Evolutionary conservation across 495 filamentous ascomycete genomes (phyloP).

Genomic region (Glarea lozoyensis): DNA sequence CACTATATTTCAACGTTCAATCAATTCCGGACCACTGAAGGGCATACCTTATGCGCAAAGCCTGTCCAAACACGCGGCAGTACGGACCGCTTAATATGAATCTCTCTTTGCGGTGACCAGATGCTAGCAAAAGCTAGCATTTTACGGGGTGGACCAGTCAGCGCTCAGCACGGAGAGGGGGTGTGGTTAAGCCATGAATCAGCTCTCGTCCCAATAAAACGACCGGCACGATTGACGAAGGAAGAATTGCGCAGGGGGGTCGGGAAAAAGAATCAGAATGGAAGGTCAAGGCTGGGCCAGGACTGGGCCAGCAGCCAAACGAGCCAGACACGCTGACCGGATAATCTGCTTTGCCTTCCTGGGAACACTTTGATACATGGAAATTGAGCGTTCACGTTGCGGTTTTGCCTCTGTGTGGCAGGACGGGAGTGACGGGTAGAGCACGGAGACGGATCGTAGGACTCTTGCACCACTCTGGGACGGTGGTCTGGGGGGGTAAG

Average conservation of each 20-base stretch:
- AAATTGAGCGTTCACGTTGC: too few species aligned
- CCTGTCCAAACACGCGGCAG: constrained; percentile 1
- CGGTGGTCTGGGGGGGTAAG: neutral
- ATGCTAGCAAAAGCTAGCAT: neutral
- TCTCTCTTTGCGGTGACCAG: constrained; percentile 2
- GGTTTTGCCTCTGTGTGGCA: too few species aligned
- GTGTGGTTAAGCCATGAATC: constrained; percentile 2
- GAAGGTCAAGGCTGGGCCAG: neutral
- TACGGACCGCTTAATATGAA: constrained; percentile 5
- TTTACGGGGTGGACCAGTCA: neutral
- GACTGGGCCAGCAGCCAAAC: too few species aligned
- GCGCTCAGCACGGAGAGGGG: neutral
- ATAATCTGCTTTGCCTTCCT: too few species aligned
- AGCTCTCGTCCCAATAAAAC: constrained; percentile 1
- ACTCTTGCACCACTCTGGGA: too few species aligned
- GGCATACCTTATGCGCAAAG: constrained; percentile 3
- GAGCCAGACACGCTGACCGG: too few species aligned
- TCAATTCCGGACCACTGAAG: neutral
- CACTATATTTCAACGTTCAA: neutral
- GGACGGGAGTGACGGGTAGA: too few species aligned
- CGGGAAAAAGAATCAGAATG: constrained; percentile 1
- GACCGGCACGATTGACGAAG: too few species aligned
- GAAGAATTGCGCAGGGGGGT: too few species aligned
- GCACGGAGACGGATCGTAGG: too few species aligned
- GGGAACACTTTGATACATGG: too few species aligned